phyloP scores from a whole-genome alignment of 305 asterid genomes.

The Fraxinus xanthoxyloides region DNA sequence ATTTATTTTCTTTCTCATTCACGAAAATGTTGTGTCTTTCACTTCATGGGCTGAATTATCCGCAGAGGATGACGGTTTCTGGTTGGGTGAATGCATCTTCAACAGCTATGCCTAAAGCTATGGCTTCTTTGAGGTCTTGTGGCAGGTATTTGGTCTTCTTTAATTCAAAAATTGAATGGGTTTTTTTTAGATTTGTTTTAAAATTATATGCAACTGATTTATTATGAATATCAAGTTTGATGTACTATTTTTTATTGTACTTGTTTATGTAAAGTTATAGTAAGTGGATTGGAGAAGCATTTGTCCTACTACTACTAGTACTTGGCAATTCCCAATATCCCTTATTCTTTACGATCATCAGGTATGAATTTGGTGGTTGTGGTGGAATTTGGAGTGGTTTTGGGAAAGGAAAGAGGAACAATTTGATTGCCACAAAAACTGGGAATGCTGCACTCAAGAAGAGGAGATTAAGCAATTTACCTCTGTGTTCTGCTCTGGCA shows the following conservation, averaged over 20 bases:
- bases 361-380: constrained; percentile 66
- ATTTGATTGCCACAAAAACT: constrained; percentile 28
- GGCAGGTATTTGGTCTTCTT: constrained; percentile 29
- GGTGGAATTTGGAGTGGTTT: constrained; percentile 62
- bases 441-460: constrained; percentile 48
- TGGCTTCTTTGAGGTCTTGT: constrained; percentile 28
- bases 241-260: not conserved
- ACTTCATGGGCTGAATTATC: constrained; percentile 31
- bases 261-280: constrained; percentile 38
- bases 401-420: constrained; percentile 45
- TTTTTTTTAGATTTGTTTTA: not conserved
- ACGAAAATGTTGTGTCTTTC: constrained; percentile 32
- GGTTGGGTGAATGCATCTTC: constrained; percentile 30
- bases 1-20: not conserved
- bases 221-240: not conserved
- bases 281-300: constrained; percentile 45
- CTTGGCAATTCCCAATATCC: constrained; percentile 61
- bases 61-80: constrained; percentile 17
- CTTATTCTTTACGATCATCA: constrained; percentile 75
- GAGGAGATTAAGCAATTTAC: constrained; percentile 51
- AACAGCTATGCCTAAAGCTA: no score
- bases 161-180: constrained; percentile 3
- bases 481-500: constrained; percentile 59
- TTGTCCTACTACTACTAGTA: constrained; percentile 29
- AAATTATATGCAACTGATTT: not conserved